A percentile compares a stretch with the other conserved stretches of the same genome.
Evolutionary conservation across 495 filamentous ascomycete genomes (phyloP).

Genomic region (Aspergillus egyptiacus): DNA sequence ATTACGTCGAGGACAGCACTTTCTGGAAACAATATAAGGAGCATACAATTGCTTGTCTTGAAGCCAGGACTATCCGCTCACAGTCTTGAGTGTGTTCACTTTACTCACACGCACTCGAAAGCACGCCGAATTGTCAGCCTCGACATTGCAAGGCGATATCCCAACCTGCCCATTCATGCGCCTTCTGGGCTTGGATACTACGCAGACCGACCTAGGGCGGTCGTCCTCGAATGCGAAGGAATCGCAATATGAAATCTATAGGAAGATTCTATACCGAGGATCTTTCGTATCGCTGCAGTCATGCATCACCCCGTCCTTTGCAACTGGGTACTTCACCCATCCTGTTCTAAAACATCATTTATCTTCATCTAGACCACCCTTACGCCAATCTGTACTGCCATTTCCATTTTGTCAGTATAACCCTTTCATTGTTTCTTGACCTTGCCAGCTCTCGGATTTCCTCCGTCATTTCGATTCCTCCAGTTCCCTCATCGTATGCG

Average conservation of each 20-base stretch:
- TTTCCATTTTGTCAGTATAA: slow-evolving; percentile 15
- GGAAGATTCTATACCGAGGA: no score
- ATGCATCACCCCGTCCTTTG: no score
- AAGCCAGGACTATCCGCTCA: background rate
- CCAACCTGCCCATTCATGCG: background rate
- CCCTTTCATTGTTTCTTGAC: slow-evolving; percentile 12
- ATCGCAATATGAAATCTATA: no score
- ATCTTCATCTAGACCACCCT: slow-evolving; percentile 1
- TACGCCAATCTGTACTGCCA: background rate
- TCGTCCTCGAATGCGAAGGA: background rate
- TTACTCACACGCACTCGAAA: background rate
- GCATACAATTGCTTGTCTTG: background rate
- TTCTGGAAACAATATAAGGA: background rate
- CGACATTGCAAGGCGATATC: background rate
- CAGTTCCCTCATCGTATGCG: no score
- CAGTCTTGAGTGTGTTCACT: background rate
- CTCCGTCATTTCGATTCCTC: no score
- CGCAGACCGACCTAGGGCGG: background rate
- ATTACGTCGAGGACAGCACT: background rate
- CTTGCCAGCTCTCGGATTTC: background rate
- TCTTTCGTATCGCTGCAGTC: no score
- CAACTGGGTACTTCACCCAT: background rate
- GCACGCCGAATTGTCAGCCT: background rate
- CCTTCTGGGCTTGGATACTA: background rate
- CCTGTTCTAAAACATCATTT: background rate